Base-by-base conservation (phyloP, 495 filamentous ascomycete species). In the Cercophora newfieldiana region DNA sequence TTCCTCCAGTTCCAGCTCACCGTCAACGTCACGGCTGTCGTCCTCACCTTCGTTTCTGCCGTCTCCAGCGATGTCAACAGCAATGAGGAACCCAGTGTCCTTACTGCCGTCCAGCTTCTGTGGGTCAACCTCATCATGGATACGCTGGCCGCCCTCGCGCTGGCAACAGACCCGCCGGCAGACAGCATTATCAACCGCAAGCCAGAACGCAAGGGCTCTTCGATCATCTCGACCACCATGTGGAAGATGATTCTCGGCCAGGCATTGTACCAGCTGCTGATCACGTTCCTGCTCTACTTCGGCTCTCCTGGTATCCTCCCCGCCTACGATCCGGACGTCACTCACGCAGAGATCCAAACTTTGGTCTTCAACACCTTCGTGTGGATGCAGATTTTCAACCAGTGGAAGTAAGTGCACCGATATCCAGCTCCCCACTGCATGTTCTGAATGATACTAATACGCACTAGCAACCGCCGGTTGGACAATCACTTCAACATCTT, bases 71-170 rank as follows among this genome's bases (percentile, higher is more conserved):
- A 71, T n/a, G n/a, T n/a, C n/a, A n/a, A n/a, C n/a, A n/a, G n/a
- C 5, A 77, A 86, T 6, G 87, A 88, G 70, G 75, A 82, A 29
- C n/a, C n/a, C n/a, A 90, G 91, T 54, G 92, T 96, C 54, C 80
- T 96, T 31, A 94, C 85, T 4, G 91, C 92, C 7, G 92, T 96
- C 19, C 92, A 96, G 78, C 82, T 96, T 25, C 83, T 96, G 18
- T 96, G 92, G 92, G 90, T 96, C 67, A 96, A 96, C 68, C 81
- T 96, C 66, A 96, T 96, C 75, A 96, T 96, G 93, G 92, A 96
- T 68, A 95, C 92, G 0, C 91, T 96, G 66, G 92, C 92, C 26
- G 92, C 92, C 18, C 81, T 96, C 16, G 92, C 92, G 28, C 82
- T 96, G 53, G 93, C 92, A 12, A 96, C 92, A 7, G 92, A 96